Conservation (phyloP, 768 basidiomycete species). For the Amanita fuliginea region DNA sequence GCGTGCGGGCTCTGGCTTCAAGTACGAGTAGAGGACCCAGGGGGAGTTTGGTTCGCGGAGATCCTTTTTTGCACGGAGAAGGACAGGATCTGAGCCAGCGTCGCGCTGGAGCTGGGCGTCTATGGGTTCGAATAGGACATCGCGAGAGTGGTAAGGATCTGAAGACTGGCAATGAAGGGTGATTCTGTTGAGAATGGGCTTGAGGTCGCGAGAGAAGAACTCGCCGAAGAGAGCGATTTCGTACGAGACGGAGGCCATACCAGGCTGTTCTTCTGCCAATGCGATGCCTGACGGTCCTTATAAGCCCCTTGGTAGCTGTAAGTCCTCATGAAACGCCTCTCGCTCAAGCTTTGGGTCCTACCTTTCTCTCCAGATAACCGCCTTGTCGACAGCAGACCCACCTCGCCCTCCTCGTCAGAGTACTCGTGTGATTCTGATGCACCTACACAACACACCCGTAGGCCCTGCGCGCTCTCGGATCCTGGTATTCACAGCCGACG, state of each 20-base stretch:
- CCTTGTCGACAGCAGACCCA: slow-evolving; percentile 1
- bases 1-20: slow-evolving; percentile 77
- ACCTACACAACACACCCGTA: slow-evolving; percentile 17
- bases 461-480: slow-evolving; percentile 44
- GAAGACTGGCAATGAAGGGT: slow-evolving; percentile 77
- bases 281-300: slow-evolving; percentile 1
- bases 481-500: slow-evolving; percentile 55
- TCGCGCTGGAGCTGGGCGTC: slow-evolving; percentile 58
- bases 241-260: slow-evolving; percentile 52
- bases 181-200: slow-evolving; percentile 68
- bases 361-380: slow-evolving; percentile 14
- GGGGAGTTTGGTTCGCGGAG: slow-evolving; percentile 47
- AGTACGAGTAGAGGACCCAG: slow-evolving; percentile 71
- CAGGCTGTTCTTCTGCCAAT: neutral
- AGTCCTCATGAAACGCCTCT: slow-evolving; percentile 20
- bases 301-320: slow-evolving; percentile 10
- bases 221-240: slow-evolving; percentile 79
- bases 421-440: slow-evolving; percentile 36
- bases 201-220: slow-evolving; percentile 68
- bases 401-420: slow-evolving; percentile 36
- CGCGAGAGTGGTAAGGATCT: slow-evolving; percentile 59
- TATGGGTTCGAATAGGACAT: slow-evolving; percentile 74
- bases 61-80: slow-evolving; percentile 69
- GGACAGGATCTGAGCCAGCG: slow-evolving; percentile 48
- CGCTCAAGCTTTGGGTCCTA: slow-evolving; percentile 17